Base-by-base conservation (phyloP, 2,329 filamentous ascomycete genomes). In the Aquanectria penicillioides region DNA sequence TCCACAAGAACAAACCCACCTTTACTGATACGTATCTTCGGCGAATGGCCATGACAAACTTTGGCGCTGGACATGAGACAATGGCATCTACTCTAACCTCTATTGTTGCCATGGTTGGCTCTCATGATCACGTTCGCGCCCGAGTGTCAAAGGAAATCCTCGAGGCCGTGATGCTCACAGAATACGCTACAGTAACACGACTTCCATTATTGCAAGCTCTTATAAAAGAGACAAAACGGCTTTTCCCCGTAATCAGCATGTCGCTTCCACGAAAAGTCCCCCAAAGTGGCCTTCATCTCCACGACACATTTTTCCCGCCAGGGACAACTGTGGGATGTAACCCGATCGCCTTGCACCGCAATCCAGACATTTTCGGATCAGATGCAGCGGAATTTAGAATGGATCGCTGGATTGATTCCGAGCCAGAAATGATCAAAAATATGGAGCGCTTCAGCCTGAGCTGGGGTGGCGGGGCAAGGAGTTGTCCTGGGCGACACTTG, bases 31-130 rank as follows among this genome's bases (percentile, higher is more conserved):
- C 65, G 0, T 84, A 85, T 49, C 74, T 85, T 9, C 78, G 79
- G 3, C 80, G 82, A 23, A 81, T 85, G 74, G 81, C 80, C 3
- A 74, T 83, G 3, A 84, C 83, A 2, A 85, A 85, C 61, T 85
- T 85, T 62, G 83, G 83, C 10, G 83, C 83, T 1, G 83, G 83
- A 0, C 83, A 85, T 57, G 83, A 85, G 64, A 85, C 83, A 0
- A 77, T 84, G 73, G 81, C 81, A 10, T 82, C 82, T 1, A 82
- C 83, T 0, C 66, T 85, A 6, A 84, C 82, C 0, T 79, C 83
- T 4, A 72, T 77, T 18, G 66, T 86, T 41, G 73, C 80, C 41
- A 78, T 83, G 75, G 73, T 86, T 20, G 81, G 76, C 1, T 75
- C 76, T 0, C 74, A 81, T 25, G 33, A 64, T 0, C 63, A 68